phyloP scores from a whole-genome alignment of 208 protist genomes.

The Trypanosoma cruzi region DNA sequence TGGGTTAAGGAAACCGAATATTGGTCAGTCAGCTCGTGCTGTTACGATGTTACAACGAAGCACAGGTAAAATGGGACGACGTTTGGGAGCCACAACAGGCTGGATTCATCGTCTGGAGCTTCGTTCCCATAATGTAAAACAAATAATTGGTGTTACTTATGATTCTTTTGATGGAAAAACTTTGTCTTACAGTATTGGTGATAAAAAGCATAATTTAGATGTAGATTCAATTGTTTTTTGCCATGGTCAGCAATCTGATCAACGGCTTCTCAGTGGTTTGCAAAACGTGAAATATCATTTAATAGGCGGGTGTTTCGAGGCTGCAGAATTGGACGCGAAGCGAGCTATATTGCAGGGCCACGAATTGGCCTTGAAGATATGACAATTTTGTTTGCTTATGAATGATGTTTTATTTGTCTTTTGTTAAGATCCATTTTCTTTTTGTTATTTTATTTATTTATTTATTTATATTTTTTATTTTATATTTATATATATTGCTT shows the following conservation, averaged over 20 bases:
- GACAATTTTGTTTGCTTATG: constrained; percentile 15
- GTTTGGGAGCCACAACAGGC: constrained; percentile 87
- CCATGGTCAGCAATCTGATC: constrained; percentile 79
- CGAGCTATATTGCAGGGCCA: constrained; percentile 26
- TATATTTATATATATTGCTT: too few relatives aligned
- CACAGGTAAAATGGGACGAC: constrained; percentile 73
- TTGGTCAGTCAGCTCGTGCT: constrained; percentile 27
- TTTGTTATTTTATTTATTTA: too few relatives aligned
- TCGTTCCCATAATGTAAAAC: constrained; percentile 67
- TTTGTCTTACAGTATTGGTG: constrained; percentile 52
- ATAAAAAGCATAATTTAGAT: constrained; percentile 38
- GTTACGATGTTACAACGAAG: constrained; percentile 82
- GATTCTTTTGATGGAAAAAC: constrained; percentile 80
- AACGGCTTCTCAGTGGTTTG: constrained; percentile 34
- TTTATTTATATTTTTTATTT: too few relatives aligned
- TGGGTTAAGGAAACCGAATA: constrained; percentile 41
- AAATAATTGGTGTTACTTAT: constrained; percentile 75
- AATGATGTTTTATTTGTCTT: constrained; percentile 1
- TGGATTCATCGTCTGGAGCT: constrained; percentile 93
- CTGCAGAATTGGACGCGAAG: constrained; percentile 29
- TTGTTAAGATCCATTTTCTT: constrained; percentile 9
- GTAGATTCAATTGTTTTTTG: constrained; percentile 91
- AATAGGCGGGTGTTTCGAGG: constrained; percentile 26
- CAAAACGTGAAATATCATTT: constrained; percentile 18
- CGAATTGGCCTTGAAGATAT: constrained; percentile 23